phyloP scores from a whole-genome alignment of 139 green algal genomes.

The Chlorella sp. region DNA sequence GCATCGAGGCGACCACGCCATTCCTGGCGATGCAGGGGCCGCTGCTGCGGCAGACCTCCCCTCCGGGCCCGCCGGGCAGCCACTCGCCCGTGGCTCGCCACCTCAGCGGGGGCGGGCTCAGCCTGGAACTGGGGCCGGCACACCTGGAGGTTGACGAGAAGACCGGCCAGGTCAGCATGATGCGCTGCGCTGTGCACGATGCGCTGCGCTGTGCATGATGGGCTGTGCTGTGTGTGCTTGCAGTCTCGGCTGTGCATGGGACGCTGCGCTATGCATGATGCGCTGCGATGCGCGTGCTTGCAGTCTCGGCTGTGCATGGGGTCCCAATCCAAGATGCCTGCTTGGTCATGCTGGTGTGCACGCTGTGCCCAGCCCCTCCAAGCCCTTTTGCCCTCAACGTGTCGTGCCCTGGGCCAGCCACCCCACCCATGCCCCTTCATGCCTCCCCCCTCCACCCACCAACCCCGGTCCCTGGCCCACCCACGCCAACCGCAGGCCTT shows the following conservation, averaged over 20 bases:
- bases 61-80: neutral
- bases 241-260: no score
- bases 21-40: neutral
- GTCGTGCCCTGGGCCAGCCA: neutral
- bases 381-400: no score
- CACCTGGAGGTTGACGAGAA: conserved; percentile 24
- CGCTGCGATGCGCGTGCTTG: no score
- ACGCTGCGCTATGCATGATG: no score
- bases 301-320: no score
- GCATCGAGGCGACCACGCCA: no score
- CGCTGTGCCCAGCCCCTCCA: neutral
- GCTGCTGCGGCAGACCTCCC: neutral
- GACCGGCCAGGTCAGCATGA: neutral
- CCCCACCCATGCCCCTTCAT: neutral
- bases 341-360: neutral
- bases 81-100: no score
- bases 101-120: neutral
- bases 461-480: neutral
- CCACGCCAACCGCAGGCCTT: neutral
- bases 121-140: conserved; percentile 12
- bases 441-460: neutral
- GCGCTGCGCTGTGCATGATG: neutral
- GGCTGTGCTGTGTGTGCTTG: no score
- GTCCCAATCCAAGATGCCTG: no score
- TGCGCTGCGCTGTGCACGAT: neutral